Conservation (phyloP, 495 filamentous ascomycete genomes). For the Daldinia decipiens region DNA sequence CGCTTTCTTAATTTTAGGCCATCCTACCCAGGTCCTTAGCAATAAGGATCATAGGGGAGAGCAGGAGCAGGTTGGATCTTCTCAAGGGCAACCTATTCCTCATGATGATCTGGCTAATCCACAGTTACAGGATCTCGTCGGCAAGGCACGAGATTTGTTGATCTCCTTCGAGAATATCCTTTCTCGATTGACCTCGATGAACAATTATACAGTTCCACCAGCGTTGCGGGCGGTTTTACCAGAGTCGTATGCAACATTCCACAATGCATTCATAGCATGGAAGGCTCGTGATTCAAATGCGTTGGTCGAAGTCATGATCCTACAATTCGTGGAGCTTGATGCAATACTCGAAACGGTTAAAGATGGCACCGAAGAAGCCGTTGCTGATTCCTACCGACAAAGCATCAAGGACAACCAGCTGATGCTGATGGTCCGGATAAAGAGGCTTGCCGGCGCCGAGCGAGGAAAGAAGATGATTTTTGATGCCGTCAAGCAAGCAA, state of each 20-base stretch:
- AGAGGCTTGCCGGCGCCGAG: constrained; percentile 86
- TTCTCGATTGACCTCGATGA: constrained; percentile 61
- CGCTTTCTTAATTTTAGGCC: constrained; percentile 90
- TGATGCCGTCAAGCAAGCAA: constrained; percentile 81
- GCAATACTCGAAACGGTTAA: constrained; percentile 97
- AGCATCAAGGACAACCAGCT: constrained; percentile 95
- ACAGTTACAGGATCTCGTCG: constrained; percentile 78
- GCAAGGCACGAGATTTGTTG: constrained; percentile 86
- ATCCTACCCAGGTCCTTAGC: constrained; percentile 89
- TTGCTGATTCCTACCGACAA: constrained; percentile 87
- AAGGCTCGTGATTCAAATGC: constrained; percentile 90
- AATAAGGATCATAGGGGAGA: constrained; percentile 75
- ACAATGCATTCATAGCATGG: constrained; percentile 94
- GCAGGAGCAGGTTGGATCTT: constrained; percentile 74
- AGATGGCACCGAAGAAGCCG: constrained; percentile 83
- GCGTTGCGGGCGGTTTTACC: constrained; percentile 69
- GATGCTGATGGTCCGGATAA: constrained; percentile 85
- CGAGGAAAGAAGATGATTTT: constrained; percentile 83
- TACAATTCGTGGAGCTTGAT: constrained; percentile 94
- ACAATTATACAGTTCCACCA: constrained; percentile 67
- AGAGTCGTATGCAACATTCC: constrained; percentile 81
- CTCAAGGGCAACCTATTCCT: constrained; percentile 57
- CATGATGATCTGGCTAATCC: constrained; percentile 66
- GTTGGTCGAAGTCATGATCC: constrained; percentile 92
- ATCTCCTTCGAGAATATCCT: constrained; percentile 83